Evolutionary conservation across 805 yeast genomes (phyloP).

Genomic region (Suhomyces xylopsoci): DNA sequence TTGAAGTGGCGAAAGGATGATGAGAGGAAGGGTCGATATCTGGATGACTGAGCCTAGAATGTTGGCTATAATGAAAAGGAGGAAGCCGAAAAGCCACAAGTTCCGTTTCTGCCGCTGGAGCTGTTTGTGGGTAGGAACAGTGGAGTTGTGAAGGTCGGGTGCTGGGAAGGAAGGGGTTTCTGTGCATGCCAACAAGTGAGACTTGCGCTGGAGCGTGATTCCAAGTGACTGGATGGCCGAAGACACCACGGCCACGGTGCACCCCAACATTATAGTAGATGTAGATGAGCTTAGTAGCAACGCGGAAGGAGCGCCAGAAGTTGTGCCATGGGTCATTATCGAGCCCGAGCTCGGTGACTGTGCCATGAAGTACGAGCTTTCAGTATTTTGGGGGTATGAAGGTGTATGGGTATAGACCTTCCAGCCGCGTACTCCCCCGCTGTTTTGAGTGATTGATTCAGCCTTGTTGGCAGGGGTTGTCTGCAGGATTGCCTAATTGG

Average conservation of each 20-base stretch:
- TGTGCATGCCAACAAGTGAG: slow-evolving; percentile 47
- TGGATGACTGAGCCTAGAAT: slow-evolving; percentile 80
- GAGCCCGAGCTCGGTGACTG: neutral
- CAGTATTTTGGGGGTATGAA: neutral
- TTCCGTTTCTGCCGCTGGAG: slow-evolving; percentile 43
- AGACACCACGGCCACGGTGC: slow-evolving; percentile 67
- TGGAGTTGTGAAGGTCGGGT: slow-evolving; percentile 7
- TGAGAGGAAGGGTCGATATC: slow-evolving; percentile 77
- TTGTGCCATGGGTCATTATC: neutral
- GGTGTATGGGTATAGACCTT: neutral
- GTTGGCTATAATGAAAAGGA: slow-evolving; percentile 68
- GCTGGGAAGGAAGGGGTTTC: slow-evolving; percentile 13
- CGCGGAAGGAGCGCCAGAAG: neutral
- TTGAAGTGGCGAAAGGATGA: slow-evolving; percentile 77
- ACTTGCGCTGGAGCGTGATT: slow-evolving; percentile 74
- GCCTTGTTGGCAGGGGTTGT: neutral
- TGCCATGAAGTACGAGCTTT: neutral
- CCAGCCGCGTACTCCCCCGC: neutral
- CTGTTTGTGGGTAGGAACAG: slow-evolving; percentile 22
- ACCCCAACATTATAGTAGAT: slow-evolving; percentile 49
- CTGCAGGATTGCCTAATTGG: neutral
- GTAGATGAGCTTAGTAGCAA: neutral
- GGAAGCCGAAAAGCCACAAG: slow-evolving; percentile 74
- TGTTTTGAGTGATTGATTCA: neutral
- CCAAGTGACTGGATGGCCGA: slow-evolving; percentile 82